Evolutionary conservation across 768 basidiomycete genomes (phyloP).

Genomic region (Floccularia luteovirens): DNA sequence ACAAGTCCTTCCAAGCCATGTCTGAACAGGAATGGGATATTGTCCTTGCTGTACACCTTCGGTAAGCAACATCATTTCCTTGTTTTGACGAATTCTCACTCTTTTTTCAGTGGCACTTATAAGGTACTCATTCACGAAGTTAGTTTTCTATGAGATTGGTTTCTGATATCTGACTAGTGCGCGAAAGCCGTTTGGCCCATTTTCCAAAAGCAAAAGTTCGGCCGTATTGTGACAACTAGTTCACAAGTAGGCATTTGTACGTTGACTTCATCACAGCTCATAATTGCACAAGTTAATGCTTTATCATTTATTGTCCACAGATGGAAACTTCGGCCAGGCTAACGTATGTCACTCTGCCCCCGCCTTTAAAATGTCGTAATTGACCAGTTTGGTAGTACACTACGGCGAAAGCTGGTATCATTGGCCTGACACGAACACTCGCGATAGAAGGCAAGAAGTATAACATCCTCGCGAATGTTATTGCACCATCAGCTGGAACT

Average conservation of each 20-base stretch:
- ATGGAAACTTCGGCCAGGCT: slow-evolving; percentile 93
- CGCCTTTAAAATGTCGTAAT: slow-evolving; percentile 4
- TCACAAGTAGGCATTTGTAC: slow-evolving; percentile 90
- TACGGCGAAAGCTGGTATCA: slow-evolving; percentile 88
- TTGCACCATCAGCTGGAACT: slow-evolving; percentile 85
- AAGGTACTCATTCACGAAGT: slow-evolving; percentile 40
- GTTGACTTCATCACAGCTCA: slow-evolving; percentile 18
- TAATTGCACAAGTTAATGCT: background rate
- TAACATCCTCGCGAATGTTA: slow-evolving; percentile 81
- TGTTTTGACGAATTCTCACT: slow-evolving; percentile 1
- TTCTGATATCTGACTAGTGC: slow-evolving; percentile 41
- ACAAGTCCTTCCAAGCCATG: slow-evolving; percentile 90
- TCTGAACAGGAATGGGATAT: slow-evolving; percentile 91
- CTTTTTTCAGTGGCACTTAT: slow-evolving; percentile 61
- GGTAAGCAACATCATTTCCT: slow-evolving; percentile 23
- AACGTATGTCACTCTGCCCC: slow-evolving; percentile 42
- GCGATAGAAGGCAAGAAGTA: slow-evolving; percentile 91
- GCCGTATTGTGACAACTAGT: slow-evolving; percentile 90
- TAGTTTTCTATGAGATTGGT: background rate
- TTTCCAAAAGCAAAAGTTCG: slow-evolving; percentile 95
- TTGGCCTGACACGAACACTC: slow-evolving; percentile 83
- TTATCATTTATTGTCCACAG: slow-evolving; percentile 26
- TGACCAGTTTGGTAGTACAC: slow-evolving; percentile 50
- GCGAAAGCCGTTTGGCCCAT: slow-evolving; percentile 94
- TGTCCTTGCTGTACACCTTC: slow-evolving; percentile 82